phyloP scores from a whole-genome alignment of 371 early-diverging fungal genomes.

The Mortierella polycephala region DNA sequence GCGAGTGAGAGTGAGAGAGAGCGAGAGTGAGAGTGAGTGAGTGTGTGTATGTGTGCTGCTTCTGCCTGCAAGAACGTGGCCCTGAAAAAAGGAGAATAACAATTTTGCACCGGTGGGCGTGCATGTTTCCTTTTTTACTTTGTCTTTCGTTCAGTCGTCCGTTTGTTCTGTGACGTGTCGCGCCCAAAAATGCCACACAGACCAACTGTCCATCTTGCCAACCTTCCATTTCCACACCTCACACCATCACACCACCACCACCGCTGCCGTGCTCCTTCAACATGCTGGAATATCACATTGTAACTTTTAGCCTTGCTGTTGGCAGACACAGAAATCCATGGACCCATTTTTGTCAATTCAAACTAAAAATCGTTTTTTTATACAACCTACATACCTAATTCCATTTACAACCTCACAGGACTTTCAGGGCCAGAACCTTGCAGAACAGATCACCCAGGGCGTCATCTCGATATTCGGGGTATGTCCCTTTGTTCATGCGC shows the following conservation, averaged over 20 bases:
- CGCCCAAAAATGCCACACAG: not conserved
- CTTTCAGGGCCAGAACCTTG: constrained; percentile 40
- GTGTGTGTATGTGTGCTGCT: too few species aligned
- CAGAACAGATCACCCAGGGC: constrained; percentile 45
- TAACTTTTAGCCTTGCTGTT: constrained; percentile 2
- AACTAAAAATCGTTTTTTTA: too few species aligned
- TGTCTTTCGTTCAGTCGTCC: not conserved
- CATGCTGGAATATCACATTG: constrained; percentile 52
- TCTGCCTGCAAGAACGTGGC: too few species aligned
- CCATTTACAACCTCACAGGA: constrained; percentile 17
- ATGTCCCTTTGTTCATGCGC: constrained; percentile 2
- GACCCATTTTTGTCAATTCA: not conserved
- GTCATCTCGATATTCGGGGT: constrained; percentile 48
- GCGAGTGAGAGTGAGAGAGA: too few species aligned
- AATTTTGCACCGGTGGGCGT: too few species aligned
- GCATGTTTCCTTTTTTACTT: not conserved
- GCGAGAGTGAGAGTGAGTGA: too few species aligned
- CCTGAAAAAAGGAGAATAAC: too few species aligned
- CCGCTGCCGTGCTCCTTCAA: not conserved
- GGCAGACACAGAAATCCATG: not conserved
- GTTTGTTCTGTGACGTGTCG: not conserved
- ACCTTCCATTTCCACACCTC: not conserved
- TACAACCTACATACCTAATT: not conserved
- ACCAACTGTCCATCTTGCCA: not conserved
- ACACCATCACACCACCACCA: not conserved